Base-by-base conservation (phyloP, 208 protist species). In the Kentomonas sorsogonicus region DNA sequence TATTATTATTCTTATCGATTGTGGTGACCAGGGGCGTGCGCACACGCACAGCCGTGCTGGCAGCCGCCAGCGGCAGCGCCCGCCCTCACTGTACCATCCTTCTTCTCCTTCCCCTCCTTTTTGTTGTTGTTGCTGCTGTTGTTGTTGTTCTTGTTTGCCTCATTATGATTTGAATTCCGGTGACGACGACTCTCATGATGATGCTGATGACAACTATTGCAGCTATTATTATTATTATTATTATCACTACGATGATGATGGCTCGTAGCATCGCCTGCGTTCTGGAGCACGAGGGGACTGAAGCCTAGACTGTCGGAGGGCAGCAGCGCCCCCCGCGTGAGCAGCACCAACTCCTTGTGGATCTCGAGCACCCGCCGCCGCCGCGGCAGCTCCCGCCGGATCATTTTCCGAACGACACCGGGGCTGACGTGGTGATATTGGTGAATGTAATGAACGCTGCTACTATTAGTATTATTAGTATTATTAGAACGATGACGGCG, bases 321-420 rank as follows among this genome's bases (percentile, higher is more conserved):
- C n/a, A 86, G 60, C 27, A 91, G 50, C 1, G 84, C 84, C 1
- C 84, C 84, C 15, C 78, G 79, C 11, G 69, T 74, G 25, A 82
- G 62, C 53, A 74, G 72, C 41, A 87, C 34, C 53, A 88, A 74
- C 60, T 84, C 80, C 30, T 82, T 47, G 57, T 91, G 84, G 29
- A 91, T 65, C 41, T 68, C n/a, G n/a, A n/a, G n/a, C n/a, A n/a
- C n/a, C n/a, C n/a, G n/a, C n/a, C n/a, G n/a, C n/a, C n/a, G n/a
- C 36, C 70, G 66, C 2, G 50, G 46, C 5, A 52, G 43, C 31
- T 58, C 46, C 31, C 60, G 46, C 43, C n/a, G n/a, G n/a, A n/a
- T n/a, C n/a, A n/a, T n/a, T n/a, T n/a, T n/a, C n/a, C n/a, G n/a
- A n/a, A n/a, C n/a, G n/a, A n/a, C n/a, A n/a, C n/a, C n/a, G n/a